Evolutionary conservation across 2,329 filamentous ascomycete genomes (phyloP).

Genomic region (Penicillium frequentans): DNA sequence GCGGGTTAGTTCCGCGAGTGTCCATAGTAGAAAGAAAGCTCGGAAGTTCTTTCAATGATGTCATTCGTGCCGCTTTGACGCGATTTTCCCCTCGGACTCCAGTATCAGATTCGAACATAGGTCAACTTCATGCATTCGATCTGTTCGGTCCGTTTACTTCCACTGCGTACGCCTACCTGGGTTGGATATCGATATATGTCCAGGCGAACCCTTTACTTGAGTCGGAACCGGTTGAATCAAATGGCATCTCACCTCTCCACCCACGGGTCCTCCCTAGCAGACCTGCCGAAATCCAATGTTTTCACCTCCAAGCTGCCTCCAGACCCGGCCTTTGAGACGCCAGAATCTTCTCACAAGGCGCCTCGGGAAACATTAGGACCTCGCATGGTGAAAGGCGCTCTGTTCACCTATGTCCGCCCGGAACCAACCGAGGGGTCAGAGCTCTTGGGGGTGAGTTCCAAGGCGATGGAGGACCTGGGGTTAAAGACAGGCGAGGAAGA

Average conservation of each 20-base stretch:
- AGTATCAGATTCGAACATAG: neutral
- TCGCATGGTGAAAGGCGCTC: slow-evolving; percentile 77
- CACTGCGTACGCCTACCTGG: neutral
- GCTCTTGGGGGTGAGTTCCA: slow-evolving; percentile 75
- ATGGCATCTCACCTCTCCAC: slow-evolving; percentile 48
- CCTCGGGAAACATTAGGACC: slow-evolving; percentile 75
- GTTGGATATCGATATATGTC: slow-evolving; percentile 26
- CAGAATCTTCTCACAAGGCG: slow-evolving; percentile 75
- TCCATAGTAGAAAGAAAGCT: too few relatives aligned
- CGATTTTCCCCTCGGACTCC: neutral
- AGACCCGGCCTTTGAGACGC: slow-evolving; percentile 77
- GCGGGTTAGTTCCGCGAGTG: neutral
- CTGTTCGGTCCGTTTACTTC: neutral
- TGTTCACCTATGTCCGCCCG: slow-evolving; percentile 90
- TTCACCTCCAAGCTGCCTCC: slow-evolving; percentile 70
- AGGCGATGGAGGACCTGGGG: slow-evolving; percentile 78
- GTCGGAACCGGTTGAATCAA: slow-evolving; percentile 39
- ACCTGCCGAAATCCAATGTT: slow-evolving; percentile 63
- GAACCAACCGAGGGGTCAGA: slow-evolving; percentile 71
- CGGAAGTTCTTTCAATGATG: neutral
- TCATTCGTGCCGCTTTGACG: neutral
- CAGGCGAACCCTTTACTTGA: slow-evolving; percentile 11
- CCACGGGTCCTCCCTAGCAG: slow-evolving; percentile 40
- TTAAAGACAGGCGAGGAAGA: slow-evolving; percentile 67
- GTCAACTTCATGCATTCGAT: neutral